Base-by-base conservation (phyloP, 331 rosid species). In the Malus hybrid region DNA sequence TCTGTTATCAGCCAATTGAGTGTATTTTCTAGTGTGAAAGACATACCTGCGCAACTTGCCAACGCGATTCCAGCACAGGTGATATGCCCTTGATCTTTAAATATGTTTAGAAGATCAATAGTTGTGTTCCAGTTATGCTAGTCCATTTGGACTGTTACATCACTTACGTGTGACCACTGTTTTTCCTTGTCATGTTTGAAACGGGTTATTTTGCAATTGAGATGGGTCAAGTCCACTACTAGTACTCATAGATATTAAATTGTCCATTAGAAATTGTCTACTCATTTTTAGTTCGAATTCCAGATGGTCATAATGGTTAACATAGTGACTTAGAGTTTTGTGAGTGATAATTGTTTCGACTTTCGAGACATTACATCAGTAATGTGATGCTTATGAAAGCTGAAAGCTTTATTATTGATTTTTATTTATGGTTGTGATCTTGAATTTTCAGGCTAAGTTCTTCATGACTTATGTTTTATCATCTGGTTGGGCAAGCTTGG, bases 401-500 rank as follows among this genome's bases (percentile, higher is more conserved):
- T 27, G 13, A 19, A 29, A 67, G 28, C 33, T 67, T 29, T 27
- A 32, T 18, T 75, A 54, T 22, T 59, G 72, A 34, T 36, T 32
- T 71, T 60, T 86, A 73, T 72, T 42, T 14, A 69, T 39, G 42
- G 24, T 19, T 76, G 22, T 78, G 72, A 36, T 46, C 74, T 76
- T 32, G 60, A 57, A 55, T 73, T 85, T 80, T 75, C 91, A 94
- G 99, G 93, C 89, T 72, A 85, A 91, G 57, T 92, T 81, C 88
- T 94, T 94, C 86, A 84, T 85, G 81, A 94, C 99, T 65, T 94
- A 92, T 76, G 97, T 92, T 81, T 71, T 94, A 81, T 85, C 99
- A 77, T 94, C 97, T 70, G 99, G 97, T 65, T 94, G 99, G 97
- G 97, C 93, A 64, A 87, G 93, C 86, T 74, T 94, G 90, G 88